Evolutionary conservation across 1,139 yeast species (phyloP), one percentile per base, ranked within the genome.

Genomic region (Pichia sp.): DNA sequence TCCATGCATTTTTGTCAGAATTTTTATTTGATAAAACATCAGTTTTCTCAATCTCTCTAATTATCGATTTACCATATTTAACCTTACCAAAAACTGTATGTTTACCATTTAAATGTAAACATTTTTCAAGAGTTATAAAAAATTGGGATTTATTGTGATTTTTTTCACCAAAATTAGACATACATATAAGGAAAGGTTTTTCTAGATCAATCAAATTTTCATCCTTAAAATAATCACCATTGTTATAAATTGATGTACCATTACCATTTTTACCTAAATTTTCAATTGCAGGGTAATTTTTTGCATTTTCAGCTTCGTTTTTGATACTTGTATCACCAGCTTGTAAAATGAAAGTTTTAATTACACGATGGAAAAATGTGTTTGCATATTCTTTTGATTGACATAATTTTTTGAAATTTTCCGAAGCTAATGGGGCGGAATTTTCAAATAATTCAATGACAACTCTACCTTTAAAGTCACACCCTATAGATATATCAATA

Each of bases 331-430:
- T 55, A 54, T 82, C 91, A 29, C 95, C 95, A 5, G 81, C 83
- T 56, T 85, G 95, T n/a, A 86, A 64, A 62, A 85, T 74, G 54
- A 84, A 87, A 57, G 82, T 87, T 49, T 80, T 83, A 33, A 86
- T 70, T 1, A 84, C 77, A 42, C 91, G 66, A 53, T 83, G 87
- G 59, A 87, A 78, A 22, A 61, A 63, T 33, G 72, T 74, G 24
- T 68, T 61, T 46, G 69, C 64, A 50, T 69, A 77, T 21, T 57
- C 59, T n/a, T 50, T 46, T 19, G 61, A 60, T n/a, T 62, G 48
- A 50, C 80, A 72, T 16, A 80, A 56, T 20, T 60, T 58, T 4
- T 67, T 52, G 52, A 81, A 81, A 61, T 80, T 80, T 31, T 66
- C 63, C 2, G 69, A 56, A 0, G 89, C 69, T 42, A 67, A 66